Evolutionary conservation across 495 filamentous ascomycete genomes (phyloP), one percentile per base, ranked within the genome.

Genomic region (Copromyces sp.): DNA sequence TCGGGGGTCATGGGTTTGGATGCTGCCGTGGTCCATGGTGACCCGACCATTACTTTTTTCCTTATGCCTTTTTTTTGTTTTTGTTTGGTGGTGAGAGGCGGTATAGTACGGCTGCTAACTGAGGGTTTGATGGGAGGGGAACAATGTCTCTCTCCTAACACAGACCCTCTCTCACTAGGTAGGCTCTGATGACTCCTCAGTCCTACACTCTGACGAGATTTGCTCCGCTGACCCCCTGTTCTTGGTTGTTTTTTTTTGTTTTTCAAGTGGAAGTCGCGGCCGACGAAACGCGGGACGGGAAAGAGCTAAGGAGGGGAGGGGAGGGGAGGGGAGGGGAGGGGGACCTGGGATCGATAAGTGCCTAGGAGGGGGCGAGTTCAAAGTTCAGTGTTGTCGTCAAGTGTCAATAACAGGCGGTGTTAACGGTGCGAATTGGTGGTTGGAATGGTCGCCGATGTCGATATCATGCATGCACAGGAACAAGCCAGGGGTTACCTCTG

Each of bases 11-110:
- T 73, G 73, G 77, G 2, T 37, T 37, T 53, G 53, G 73, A 75
- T 75, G 73, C 74, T 77, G 77, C 79, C 78, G 72, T 78, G 76
- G 73, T 82, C 81, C 79, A 82, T 81, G 79, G 72, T 79, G 75
- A 72, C 75, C 69, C 73, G 70, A 74, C 77, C 76, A 78, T 79
- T 68, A 77, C 78, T 75, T 41, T 47, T 20, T n/a, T 35, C 3
- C 1, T 24, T 47, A 20, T 20, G 61, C 42, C 16, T 73, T 73
- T 69, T 59, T 65, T 2, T 70, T 24, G 17, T 40, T 69, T 61
- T 11, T 14, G 20, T 9, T 29, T 59, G 47, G 20, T 24, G 20
- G 11, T 59, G 20, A 9, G 24, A 32, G 47, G 47, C 47, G 47
- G 47, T 59, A 59, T 59, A 59, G 47, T 59, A 29, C 24, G 47